A percentile compares a stretch with the other conserved stretches of the same genome.
Conservation (phyloP, 2,329 filamentous ascomycete species). For the Diaporthe amygdali region DNA sequence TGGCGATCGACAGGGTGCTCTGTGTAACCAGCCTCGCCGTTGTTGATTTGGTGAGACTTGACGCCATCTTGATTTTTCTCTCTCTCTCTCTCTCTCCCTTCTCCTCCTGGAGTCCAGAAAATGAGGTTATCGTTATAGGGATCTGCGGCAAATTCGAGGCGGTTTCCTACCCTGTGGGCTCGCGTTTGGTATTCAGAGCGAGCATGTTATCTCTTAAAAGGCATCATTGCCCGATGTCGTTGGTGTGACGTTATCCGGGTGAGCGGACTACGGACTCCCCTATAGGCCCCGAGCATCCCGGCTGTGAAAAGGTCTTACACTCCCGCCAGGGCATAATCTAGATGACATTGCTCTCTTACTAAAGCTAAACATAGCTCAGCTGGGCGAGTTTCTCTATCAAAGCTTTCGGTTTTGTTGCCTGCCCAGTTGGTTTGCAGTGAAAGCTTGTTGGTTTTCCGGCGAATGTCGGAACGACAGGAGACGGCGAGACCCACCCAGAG, state of each 20-base stretch:
- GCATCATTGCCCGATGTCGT: not conserved
- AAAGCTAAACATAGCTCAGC: not conserved
- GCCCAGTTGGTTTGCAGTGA: not conserved
- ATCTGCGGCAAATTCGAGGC: not conserved
- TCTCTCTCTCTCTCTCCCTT: not conserved
- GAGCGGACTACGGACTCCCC: not conserved
- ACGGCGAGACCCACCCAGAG: not conserved
- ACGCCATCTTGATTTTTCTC: not conserved
- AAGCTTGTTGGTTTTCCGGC: not conserved
- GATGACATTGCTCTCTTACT: not conserved
- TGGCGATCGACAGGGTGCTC: not conserved
- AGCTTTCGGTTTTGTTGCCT: not conserved
- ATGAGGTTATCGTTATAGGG: not conserved
- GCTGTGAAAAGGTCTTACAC: not conserved
- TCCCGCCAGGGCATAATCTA: not conserved
- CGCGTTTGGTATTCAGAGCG: not conserved
- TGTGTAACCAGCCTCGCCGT: not conserved
- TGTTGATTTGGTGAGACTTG: constrained; percentile 2
- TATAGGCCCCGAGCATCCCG: not conserved
- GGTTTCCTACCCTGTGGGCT: not conserved
- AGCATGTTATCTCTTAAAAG: not conserved
- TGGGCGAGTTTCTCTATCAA: not conserved
- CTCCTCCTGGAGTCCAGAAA: not conserved
- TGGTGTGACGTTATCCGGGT: constrained; percentile 15
- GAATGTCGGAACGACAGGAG: constrained; percentile 5